Conservation (phyloP, 2,329 filamentous ascomycete species). For the Colletotrichum coccodes region DNA sequence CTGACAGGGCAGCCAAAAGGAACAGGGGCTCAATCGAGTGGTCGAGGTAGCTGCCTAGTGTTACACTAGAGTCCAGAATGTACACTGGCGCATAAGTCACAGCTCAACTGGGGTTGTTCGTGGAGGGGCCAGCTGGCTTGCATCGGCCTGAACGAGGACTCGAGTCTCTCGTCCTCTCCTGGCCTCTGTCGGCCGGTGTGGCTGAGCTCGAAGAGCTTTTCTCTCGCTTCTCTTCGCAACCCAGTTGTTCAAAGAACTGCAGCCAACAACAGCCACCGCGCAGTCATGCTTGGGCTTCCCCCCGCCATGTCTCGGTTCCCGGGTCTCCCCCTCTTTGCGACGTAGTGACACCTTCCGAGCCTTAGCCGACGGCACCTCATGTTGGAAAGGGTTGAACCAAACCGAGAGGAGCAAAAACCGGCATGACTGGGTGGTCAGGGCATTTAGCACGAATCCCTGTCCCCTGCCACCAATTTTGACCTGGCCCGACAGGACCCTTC, state of each 20-base stretch:
- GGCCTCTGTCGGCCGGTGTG: neutral
- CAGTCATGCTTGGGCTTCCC: neutral
- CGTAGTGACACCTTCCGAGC: neutral
- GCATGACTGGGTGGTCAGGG: too few species aligned
- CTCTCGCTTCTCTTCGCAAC: neutral
- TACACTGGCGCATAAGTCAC: neutral
- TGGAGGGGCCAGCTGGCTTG: slow-evolving; percentile 3
- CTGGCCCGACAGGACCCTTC: slow-evolving; percentile 14
- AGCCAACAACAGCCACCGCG: neutral
- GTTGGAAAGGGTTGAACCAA: too few species aligned
- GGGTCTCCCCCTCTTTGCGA: neutral
- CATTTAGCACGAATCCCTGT: neutral
- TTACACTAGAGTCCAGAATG: too few species aligned
- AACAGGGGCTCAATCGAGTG: neutral
- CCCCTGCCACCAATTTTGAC: slow-evolving; percentile 4
- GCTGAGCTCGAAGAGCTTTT: neutral
- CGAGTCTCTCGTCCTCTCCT: neutral
- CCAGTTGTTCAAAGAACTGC: neutral
- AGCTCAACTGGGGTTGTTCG: neutral
- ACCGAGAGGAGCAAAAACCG: too few species aligned
- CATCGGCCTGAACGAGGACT: slow-evolving; percentile 17
- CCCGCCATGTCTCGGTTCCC: neutral
- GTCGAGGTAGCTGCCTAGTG: neutral
- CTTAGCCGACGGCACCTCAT: neutral
- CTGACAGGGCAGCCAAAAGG: neutral